These are phyloP conservation scores for Seiridium cupressi DNA, from an alignment of 2,329 filamentous ascomycete genomes.

Conservation along the genomic window DNA sequence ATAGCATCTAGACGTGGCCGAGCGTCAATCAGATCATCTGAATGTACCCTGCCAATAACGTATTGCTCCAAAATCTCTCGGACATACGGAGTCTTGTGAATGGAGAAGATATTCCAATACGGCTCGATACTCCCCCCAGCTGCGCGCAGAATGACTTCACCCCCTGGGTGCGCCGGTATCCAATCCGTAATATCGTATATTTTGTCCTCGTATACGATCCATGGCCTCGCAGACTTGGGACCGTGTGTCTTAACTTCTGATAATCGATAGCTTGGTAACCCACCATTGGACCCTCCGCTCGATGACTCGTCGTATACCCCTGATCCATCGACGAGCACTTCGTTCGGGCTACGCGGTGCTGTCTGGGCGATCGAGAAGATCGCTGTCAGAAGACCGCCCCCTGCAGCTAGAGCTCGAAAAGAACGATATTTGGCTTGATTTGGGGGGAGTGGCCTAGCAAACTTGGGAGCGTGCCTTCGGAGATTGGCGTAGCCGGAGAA, in stretches of 20 bases:
- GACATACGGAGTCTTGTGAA: conserved; percentile 65
- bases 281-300: conserved; percentile 26
- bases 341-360: conserved; percentile 15
- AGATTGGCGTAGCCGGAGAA: neutral
- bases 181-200: conserved; percentile 73
- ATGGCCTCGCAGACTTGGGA: conserved; percentile 51
- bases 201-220: conserved; percentile 62
- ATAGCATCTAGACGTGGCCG: conserved; percentile 50
- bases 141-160: conserved; percentile 65
- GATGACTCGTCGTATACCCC: neutral
- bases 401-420: conserved; percentile 23
- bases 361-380: conserved; percentile 24
- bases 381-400: conserved; percentile 23
- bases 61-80: conserved; percentile 65
- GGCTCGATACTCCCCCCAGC: conserved; percentile 64
- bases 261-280: conserved; percentile 47
- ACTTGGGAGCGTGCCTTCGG: neutral
- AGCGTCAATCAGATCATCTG: conserved; percentile 57
- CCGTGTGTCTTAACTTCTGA: conserved; percentile 52
- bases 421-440: conserved; percentile 12
- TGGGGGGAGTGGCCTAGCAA: neutral
- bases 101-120: conserved; percentile 70
- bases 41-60: conserved; percentile 60
- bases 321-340: conserved; percentile 6
- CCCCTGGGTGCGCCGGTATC: conserved; percentile 64